Base-by-base conservation (phyloP, 1,139 yeast species). In the Taphrina wiesneri region DNA sequence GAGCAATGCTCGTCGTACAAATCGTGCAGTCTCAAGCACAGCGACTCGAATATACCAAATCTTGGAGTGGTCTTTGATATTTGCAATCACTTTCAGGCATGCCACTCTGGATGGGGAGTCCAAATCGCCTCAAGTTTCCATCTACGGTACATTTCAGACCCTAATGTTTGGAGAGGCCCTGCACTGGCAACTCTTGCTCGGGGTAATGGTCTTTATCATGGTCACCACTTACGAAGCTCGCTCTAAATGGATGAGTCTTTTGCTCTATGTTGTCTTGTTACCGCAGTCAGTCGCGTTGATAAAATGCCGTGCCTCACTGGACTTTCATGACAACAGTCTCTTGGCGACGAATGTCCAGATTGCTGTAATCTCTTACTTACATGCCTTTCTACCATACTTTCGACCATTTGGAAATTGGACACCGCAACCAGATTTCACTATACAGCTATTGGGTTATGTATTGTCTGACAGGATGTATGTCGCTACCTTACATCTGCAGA, bases 11-110 rank as follows among this genome's bases (percentile, higher is more conserved):
- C 49, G 56, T 3, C 56, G 56, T 19, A 23, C 30, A 2, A 28
- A 54, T 25, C 46, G 59, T 11, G 11, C 17, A 11, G 59, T 54
- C 13, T 28, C 43, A 1, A 54, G 59, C 49, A 54, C 15, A 11
- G 59, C 59, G 32, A 54, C 59, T 11, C 46, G 59, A 1, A 28
- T 49, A 13, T 60, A 60, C 41, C 64, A 60, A 21, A n/a, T 49
- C 13, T 17, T 32, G n/a, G 64, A 60, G 30, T 60, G 64, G 64
- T 25, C 28, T 3, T 36, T 60, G 21, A 25, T 60, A 11, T 45
- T 51, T 19, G 46, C 47, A 13, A 49, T 49, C 25, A 34, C 28
- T 21, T 13, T 43, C 5, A 17, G 28, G 51, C 26, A 25, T 19
- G 23, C 19, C 2, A 9, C 3, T 21, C 11, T 28, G 21, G 41